These are phyloP conservation scores for Clarireedia monteithiana DNA, from an alignment of 2,329 filamentous ascomycete genomes.

Conservation along the genomic window DNA sequence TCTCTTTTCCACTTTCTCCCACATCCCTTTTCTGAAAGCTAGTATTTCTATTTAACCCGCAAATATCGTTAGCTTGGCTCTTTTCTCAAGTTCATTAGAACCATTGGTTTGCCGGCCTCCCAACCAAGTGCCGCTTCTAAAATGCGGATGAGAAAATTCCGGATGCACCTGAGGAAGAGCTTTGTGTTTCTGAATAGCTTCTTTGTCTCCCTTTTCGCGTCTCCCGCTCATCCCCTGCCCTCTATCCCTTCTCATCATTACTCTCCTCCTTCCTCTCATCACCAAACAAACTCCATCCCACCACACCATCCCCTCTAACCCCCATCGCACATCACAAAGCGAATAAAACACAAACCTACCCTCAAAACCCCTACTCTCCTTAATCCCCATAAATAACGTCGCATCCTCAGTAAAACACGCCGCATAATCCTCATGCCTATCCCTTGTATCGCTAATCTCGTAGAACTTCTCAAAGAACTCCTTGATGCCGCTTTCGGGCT, in stretches of 20 bases:
- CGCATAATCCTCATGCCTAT: constrained; percentile 40
- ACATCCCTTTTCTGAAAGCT: constrained; percentile 41
- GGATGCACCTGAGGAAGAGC: too few species aligned
- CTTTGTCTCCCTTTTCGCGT: too few species aligned
- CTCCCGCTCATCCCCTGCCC: too few species aligned
- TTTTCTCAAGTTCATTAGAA: too few species aligned
- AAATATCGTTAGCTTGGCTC: too few species aligned
- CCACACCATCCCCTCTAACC: neutral
- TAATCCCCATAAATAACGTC: neutral
- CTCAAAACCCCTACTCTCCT: neutral
- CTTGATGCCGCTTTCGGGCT: constrained; percentile 44
- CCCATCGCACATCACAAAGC: neutral
- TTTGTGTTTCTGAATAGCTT: too few species aligned
- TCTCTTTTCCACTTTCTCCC: constrained; percentile 42
- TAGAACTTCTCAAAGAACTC: constrained; percentile 65
- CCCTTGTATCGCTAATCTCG: constrained; percentile 39
- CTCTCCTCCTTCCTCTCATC: neutral
- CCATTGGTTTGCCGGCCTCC: too few species aligned
- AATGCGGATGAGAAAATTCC: too few species aligned
- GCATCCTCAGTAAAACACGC: constrained; percentile 19
- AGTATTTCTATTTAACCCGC: constrained; percentile 36
- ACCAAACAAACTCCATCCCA: neutral
- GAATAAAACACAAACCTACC: constrained; percentile 17
- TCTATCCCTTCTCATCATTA: neutral
- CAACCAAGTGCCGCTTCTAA: too few species aligned